Percentiles rank a stretch among this genome's conserved stretches.
Evolutionary conservation across 2,329 filamentous ascomycete species (phyloP).

Genomic region (Tetracladium maxilliforme): DNA sequence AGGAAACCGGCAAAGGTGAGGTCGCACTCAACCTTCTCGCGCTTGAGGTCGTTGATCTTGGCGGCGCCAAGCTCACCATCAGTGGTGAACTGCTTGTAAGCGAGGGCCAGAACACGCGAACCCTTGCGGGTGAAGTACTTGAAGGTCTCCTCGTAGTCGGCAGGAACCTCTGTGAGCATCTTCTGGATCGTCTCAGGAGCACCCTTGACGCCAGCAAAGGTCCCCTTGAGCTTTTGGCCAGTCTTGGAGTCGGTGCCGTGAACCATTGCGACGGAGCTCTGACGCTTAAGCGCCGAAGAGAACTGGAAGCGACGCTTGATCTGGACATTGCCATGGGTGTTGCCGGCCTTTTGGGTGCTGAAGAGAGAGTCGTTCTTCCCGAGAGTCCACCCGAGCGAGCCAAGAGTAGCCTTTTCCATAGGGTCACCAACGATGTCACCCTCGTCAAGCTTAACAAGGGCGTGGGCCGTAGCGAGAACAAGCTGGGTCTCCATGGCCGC

Average conservation of each 20-base stretch:
- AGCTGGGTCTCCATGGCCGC: conserved; percentile 73
- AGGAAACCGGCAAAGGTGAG: conserved; percentile 89
- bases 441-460: conserved; percentile 89
- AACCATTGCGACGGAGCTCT: conserved; percentile 84
- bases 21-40: conserved; percentile 77
- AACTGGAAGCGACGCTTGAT: conserved; percentile 97
- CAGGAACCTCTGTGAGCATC: conserved; percentile 72
- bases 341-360: conserved; percentile 39
- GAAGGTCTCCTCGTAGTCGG: conserved; percentile 92
- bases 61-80: conserved; percentile 70
- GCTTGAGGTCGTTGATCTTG: conserved; percentile 85
- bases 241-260: conserved; percentile 56
- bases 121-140: conserved; percentile 96
- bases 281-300: conserved; percentile 87
- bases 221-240: conserved; percentile 64
- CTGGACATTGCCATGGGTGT: conserved; percentile 53
- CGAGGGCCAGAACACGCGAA: conserved; percentile 83
- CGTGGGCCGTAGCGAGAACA: conserved; percentile 88
- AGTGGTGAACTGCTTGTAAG: conserved; percentile 77
- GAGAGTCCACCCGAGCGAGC: conserved; percentile 83
- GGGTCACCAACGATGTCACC: conserved; percentile 95
- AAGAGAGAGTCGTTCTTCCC: conserved; percentile 75
- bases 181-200: conserved; percentile 93
- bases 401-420: conserved; percentile 94
- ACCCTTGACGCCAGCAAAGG: conserved; percentile 91